Evolutionary conservation across 1,284 basidiomycete species (phyloP).

Genomic region (Volvariella volvacea): DNA sequence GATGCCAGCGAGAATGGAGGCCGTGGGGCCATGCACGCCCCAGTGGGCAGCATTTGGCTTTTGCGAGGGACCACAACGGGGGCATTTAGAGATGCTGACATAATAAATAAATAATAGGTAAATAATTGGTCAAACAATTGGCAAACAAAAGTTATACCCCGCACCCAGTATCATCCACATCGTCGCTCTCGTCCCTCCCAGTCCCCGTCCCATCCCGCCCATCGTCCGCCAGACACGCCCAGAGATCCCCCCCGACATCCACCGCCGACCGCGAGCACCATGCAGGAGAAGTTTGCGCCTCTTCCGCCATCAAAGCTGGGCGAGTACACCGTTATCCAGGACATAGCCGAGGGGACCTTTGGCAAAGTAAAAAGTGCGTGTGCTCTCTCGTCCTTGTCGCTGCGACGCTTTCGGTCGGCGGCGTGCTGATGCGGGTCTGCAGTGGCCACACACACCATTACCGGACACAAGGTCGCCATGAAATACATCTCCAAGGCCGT

Average conservation of each 20-base stretch:
- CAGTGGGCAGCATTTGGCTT: no score
- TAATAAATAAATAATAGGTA: no score
- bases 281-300: conserved; percentile 20
- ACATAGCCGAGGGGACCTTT: conserved; percentile 89
- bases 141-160: conserved; percentile 1
- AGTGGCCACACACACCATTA: conserved; percentile 94
- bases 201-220: no score
- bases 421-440: no score
- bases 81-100: no score
- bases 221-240: no score
- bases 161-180: neutral
- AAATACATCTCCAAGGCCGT: conserved; percentile 96
- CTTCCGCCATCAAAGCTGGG: conserved; percentile 64
- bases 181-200: neutral
- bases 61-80: no score
- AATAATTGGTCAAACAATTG: neutral
- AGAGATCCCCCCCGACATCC: no score
- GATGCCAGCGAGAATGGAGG: no score
- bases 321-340: conserved; percentile 68
- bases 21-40: no score
- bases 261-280: conserved; percentile 11
- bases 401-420: no score
- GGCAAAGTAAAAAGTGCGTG: conserved; percentile 95
- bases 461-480: conserved; percentile 95
- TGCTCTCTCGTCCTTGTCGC: neutral